Evolutionary conservation across 1,139 yeast genomes (phyloP), one percentile per base, ranked within the genome.

Genomic region (Blastobotrys aristatus): DNA sequence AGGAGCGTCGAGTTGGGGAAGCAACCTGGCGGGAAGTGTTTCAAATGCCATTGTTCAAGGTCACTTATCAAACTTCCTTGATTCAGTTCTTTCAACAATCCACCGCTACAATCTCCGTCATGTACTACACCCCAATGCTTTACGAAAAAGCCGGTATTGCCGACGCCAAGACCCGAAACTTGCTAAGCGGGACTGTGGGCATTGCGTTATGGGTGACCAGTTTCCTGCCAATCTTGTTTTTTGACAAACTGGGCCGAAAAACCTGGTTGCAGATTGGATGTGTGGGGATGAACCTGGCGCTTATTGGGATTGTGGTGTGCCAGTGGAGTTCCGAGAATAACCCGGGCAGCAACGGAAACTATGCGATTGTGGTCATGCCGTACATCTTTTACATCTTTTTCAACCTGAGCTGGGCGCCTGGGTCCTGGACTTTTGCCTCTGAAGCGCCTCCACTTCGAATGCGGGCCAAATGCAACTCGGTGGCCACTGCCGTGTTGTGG

Each of bases 381-480:
- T 83, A 88, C 71, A 65, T 78, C 40, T 83, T 80, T 61, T 82
- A 82, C 64, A 78, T 84, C 21, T 80, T 77, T 63, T 83, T 82
- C 63, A 89, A 89, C 17, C 70, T 85, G 39, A 73, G 87, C 26
- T 84, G 90, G 90, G 90, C 80, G 92, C 87, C 88, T 31, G 70
- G 79, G 48, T 76, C 79, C 34, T 84, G 90, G 90, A 87, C 85
- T 42, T 72, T 82, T 51, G 73, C 81, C 51, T 82, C 86, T 46
- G 94, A 84, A 65, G 72, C 82, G 51, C 84, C 74, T 69, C 80
- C 86, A 49, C 72, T 84, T 56, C 73, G 82, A 52, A 77, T 82
- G 48, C 75, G 92, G 67, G 86, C 83, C 61, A 82, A 80, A 66
- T 82, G 86, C 5, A 80, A 83, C 53, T 80, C 89, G n/a, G 62